Conservation (phyloP, 2,329 filamentous ascomycete species). For the Hyphodiscus sp. region DNA sequence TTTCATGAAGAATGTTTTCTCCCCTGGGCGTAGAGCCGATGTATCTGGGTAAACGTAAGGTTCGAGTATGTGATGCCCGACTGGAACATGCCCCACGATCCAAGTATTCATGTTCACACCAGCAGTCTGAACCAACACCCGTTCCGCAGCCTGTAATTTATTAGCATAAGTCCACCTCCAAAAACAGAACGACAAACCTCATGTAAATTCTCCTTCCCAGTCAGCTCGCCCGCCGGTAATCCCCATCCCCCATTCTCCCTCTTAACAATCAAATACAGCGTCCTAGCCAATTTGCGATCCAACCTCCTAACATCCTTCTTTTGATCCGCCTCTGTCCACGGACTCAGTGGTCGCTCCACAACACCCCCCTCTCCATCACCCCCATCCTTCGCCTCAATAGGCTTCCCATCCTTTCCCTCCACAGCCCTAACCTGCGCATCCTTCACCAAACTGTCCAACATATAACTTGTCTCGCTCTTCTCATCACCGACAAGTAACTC, state of each 20-base stretch:
- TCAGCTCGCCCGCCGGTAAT: constrained; percentile 70
- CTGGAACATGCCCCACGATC: constrained; percentile 85
- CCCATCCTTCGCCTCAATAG: constrained; percentile 56
- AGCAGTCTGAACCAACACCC: constrained; percentile 68
- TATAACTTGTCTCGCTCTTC: constrained; percentile 43
- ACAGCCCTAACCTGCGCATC: constrained; percentile 21
- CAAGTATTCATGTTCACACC: constrained; percentile 98
- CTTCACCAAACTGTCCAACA: constrained; percentile 57
- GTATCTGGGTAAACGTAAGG: constrained; percentile 40
- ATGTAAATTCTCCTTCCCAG: constrained; percentile 69
- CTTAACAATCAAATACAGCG: constrained; percentile 83
- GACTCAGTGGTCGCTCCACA: constrained; percentile 47
- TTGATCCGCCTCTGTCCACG: constrained; percentile 72
- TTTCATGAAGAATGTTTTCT: constrained; percentile 95
- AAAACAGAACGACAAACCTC: constrained; percentile 52
- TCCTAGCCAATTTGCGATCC: constrained; percentile 72
- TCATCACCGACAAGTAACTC: constrained; percentile 72
- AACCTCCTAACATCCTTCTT: constrained; percentile 69
- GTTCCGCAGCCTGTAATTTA: constrained; percentile 65
- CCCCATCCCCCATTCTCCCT: constrained; percentile 65
- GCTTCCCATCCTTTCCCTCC: constrained; percentile 52
- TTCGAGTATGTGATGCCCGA: constrained; percentile 67
- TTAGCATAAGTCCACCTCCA: constrained; percentile 2
- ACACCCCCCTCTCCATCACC: constrained; percentile 40
- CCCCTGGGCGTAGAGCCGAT: constrained; percentile 44